Base-by-base conservation (phyloP, 208 protist species). In the Leptomonas seymouri region DNA sequence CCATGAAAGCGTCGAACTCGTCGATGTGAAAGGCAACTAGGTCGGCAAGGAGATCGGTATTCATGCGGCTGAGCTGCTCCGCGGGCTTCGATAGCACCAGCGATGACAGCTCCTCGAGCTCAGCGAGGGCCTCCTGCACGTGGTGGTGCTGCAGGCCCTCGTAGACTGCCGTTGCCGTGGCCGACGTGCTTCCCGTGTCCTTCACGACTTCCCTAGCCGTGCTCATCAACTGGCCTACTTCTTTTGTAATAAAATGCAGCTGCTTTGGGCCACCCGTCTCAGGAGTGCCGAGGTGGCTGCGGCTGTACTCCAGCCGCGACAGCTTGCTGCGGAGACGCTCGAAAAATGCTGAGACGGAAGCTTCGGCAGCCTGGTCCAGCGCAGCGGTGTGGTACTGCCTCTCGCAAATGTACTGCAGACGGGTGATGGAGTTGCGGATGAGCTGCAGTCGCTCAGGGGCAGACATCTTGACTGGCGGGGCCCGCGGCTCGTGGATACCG, bases 1-100 rank as follows among this genome's bases (percentile, higher is more conserved):
- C 76, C 48, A 81, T 80, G 50, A 97, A 90, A 21, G 87, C 77
- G 65, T 97, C 89, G 76, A 93, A 93, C 50, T 94, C 92, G 34
- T 81, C 78, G 51, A 90, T 86, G 71, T 97, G 89, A 41, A 90
- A 78, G 2, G 89, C 81, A 0, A 94, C 86, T 54, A 92, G 71
- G 67, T 97, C 87, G 11, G 71, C 46, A 23, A 97, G 78, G 20
- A 93, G 76, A 14, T 88, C 82, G 15, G 68, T 84, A 76, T 93
- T 84, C 23, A 93, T 70, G 51, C 84, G 87, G 61, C 81, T 91
- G 21, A 68, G 68, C 80, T 86, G 77, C 28, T 90, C 76, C 12
- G 51, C 77, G 18, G 80, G 75, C 14, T 67, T 50, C 45, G 69
- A 27, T 28, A 64, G 42, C 46, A 97, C 66, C 44, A 97, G 76